phyloP scores from a whole-genome alignment of 768 basidiomycete species.

The Grammothele lineata region DNA sequence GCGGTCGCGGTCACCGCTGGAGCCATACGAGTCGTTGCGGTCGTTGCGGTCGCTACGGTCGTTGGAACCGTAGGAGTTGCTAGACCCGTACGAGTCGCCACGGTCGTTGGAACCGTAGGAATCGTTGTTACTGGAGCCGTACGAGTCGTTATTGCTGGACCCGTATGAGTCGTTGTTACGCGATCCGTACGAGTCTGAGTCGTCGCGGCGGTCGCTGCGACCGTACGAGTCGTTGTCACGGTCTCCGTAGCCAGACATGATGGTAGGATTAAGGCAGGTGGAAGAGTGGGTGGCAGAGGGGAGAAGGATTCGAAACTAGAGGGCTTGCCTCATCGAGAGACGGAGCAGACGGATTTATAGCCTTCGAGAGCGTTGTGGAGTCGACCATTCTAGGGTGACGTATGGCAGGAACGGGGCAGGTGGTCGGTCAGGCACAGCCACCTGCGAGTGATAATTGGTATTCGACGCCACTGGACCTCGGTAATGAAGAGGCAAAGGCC shows the following conservation, averaged over 20 bases:
- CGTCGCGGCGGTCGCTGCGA: conserved; percentile 13
- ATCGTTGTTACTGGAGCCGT: conserved; percentile 4
- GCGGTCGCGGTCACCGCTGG: conserved; percentile 5
- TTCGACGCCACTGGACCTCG: too few species aligned
- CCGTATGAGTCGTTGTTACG: conserved; percentile 1
- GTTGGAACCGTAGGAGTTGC: conserved; percentile 3
- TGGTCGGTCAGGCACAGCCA: too few species aligned
- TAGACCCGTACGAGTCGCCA: conserved; percentile 10
- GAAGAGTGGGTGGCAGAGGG: too few species aligned
- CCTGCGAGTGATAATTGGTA: too few species aligned
- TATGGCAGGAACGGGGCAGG: too few species aligned
- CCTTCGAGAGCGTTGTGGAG: too few species aligned
- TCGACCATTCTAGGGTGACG: too few species aligned
- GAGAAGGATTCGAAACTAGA: too few species aligned
- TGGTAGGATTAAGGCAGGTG: too few species aligned
- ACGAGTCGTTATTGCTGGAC: conserved; percentile 2
- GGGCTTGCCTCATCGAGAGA: too few species aligned
- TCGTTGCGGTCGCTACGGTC: not conserved
- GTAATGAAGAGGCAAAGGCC: too few species aligned
- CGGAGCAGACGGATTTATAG: too few species aligned
- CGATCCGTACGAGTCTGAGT: conserved; percentile 6
- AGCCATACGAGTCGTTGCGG: conserved; percentile 12
- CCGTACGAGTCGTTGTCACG: conserved; percentile 12
- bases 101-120: conserved; percentile 4
- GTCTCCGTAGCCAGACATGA: conserved; percentile 13